Conservation (phyloP, 2,329 filamentous ascomycete genomes). For the Fusarium succisae region DNA sequence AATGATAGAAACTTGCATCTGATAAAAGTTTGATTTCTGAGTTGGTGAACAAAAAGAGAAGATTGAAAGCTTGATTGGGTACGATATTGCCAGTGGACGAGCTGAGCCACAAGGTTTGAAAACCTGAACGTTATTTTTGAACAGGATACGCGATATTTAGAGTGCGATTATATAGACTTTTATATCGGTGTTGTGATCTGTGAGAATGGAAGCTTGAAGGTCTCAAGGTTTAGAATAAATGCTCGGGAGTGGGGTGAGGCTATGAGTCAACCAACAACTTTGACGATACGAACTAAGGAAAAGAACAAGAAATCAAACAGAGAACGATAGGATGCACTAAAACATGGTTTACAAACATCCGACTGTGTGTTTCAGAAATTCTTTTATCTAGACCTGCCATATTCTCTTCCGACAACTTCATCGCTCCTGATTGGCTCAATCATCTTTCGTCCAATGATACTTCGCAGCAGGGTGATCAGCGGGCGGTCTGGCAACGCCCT, state of each 20-base stretch:
- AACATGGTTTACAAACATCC: neutral
- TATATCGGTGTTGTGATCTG: neutral
- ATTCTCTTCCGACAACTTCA: neutral
- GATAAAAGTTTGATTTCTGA: too few species aligned
- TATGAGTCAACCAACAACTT: neutral
- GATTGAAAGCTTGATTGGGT: neutral
- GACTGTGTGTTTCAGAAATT: neutral
- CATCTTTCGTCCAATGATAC: slow-evolving; percentile 53
- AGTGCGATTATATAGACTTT: too few species aligned
- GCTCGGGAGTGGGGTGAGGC: neutral
- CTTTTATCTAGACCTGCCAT: neutral
- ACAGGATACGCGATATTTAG: rapidly evolving
- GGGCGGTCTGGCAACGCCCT: slow-evolving; percentile 48
- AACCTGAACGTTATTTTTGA: rapidly evolving
- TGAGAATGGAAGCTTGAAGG: neutral
- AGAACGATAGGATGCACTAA: too few species aligned
- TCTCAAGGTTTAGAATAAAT: neutral
- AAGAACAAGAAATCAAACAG: neutral
- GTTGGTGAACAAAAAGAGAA: too few species aligned
- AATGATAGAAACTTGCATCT: neutral
- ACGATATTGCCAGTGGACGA: too few species aligned
- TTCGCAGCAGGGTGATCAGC: slow-evolving; percentile 52
- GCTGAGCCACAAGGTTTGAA: neutral
- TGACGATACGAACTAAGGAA: too few species aligned
- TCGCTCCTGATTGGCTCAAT: neutral